Base-by-base conservation (phyloP, 2,329 filamentous ascomycete species). In the Ophiostoma tasmaniense region DNA sequence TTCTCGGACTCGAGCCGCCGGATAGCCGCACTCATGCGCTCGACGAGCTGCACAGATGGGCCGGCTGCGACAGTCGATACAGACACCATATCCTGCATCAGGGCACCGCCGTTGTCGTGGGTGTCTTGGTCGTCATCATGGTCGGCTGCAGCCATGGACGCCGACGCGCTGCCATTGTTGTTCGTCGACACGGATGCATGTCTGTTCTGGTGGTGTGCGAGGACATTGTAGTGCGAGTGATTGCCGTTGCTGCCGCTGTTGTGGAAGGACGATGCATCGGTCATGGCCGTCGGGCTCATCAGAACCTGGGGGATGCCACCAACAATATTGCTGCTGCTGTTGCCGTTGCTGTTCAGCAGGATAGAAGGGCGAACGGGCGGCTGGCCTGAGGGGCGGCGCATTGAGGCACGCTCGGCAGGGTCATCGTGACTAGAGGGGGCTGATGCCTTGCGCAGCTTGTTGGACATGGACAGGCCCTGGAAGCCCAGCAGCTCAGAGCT, bases 11-110 rank as follows among this genome's bases (percentile, higher is more conserved):
- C 95, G 0, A 99, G 83, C 6, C 94, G 87, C 11, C 95, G 90
- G 62, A 99, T 93, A 0, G 93, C 92, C 2, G 93, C 92, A 75
- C 91, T 96, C 92, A 99, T 96, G 67, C 94, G 87, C 79, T 98
- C 95, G 20, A 99, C 93, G 0, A 99, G 86, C 79, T 98, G 94
- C 1, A 99, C 94, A 0, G 90, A 94, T 0, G 95, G 95, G 0
- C 95, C 95, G 0, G 94, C 93, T 0, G 89, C 94, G 10, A 92
- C 90, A 0, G 94, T 97, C 0, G 93, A 96, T 7, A 92, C 91
- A 1, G 92, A 96, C 37, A 95, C 86, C 81, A 96, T 90, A 75
- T 97, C 93, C 73, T 93, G 90, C 70, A 91, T 85, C 7, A 90
- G 87, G 70, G 89, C 88, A 52, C 82, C 82, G 13, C 82, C 80